These are phyloP conservation scores for Ceratobasidium sp. DNA, from an alignment of 1,284 basidiomycete genomes.

Conservation along the genomic window DNA sequence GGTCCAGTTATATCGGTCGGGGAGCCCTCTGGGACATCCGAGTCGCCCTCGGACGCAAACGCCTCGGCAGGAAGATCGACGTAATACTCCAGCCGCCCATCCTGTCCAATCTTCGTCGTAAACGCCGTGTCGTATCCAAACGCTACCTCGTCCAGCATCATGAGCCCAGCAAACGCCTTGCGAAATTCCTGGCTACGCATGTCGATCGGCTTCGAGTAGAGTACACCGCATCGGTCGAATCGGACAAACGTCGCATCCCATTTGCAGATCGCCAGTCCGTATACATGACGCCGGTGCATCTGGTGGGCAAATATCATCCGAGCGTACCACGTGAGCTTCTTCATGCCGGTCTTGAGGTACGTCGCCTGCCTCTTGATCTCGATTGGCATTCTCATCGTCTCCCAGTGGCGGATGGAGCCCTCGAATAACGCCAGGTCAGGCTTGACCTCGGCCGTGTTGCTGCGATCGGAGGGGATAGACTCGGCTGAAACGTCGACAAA, in stretches of 20 bases:
- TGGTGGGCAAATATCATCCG: conserved; percentile 21
- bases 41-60: background rate
- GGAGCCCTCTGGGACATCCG: no score
- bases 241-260: conserved; percentile 22
- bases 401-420: background rate
- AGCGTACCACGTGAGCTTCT: conserved; percentile 20
- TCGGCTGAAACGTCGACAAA: background rate
- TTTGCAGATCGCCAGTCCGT: conserved; percentile 5
- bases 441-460: background rate
- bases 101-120: background rate
- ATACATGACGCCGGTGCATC: conserved; percentile 27
- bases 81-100: no score
- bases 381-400: no score
- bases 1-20: background rate
- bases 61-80: conserved; percentile 17
- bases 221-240: conserved; percentile 10
- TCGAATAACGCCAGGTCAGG: conserved; percentile 23
- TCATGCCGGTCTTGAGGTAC: conserved; percentile 3
- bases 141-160: conserved; percentile 10
- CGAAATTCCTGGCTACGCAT: background rate
- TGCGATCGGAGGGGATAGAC: background rate
- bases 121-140: conserved; percentile 15
- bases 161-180: conserved; percentile 14
- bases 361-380: conserved; percentile 7
- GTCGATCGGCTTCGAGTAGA: conserved; percentile 10